A percentile compares a stretch with the other conserved stretches of the same genome.
phyloP scores from a whole-genome alignment of 768 basidiomycete genomes.

The Hydnomerulius pinastri region DNA sequence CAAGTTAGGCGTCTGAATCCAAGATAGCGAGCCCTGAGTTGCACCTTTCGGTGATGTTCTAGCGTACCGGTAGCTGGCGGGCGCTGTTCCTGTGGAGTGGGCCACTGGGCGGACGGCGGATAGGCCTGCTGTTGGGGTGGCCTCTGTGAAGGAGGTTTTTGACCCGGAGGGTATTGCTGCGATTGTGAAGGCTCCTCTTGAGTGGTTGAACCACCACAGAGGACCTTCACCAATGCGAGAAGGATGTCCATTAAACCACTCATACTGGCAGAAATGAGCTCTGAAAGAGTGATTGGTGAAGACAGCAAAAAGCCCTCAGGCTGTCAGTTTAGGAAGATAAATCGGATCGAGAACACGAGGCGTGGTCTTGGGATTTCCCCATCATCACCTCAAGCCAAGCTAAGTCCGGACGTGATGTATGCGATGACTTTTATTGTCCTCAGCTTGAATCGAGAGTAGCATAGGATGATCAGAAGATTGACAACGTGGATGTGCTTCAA shows the following conservation, averaged over 20 bases:
- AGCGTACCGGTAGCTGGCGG: not conserved
- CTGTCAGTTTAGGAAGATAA: no score
- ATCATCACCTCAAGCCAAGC: no score
- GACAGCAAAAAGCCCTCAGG: not conserved
- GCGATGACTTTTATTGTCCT: no score
- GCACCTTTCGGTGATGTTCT: conserved; percentile 15
- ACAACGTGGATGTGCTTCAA: no score
- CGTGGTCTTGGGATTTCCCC: no score
- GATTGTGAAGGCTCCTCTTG: conserved; percentile 12
- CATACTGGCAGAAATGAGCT: conserved; percentile 15
- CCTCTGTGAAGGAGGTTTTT: conserved; percentile 5
- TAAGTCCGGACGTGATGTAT: no score
- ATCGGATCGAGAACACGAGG: no score
- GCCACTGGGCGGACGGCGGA: not conserved
- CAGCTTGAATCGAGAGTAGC: no score
- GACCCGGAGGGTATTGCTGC: not conserved
- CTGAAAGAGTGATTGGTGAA: no score
- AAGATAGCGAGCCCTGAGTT: not conserved
- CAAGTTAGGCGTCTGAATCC: not conserved
- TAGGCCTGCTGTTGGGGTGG: conserved; percentile 12
- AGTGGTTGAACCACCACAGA: conserved; percentile 26
- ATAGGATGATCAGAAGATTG: no score
- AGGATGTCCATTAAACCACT: conserved; percentile 28
- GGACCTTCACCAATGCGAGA: conserved; percentile 17
- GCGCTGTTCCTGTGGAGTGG: not conserved